Conservation (phyloP, 1,284 basidiomycete species). For the Trichosporon sp. region DNA sequence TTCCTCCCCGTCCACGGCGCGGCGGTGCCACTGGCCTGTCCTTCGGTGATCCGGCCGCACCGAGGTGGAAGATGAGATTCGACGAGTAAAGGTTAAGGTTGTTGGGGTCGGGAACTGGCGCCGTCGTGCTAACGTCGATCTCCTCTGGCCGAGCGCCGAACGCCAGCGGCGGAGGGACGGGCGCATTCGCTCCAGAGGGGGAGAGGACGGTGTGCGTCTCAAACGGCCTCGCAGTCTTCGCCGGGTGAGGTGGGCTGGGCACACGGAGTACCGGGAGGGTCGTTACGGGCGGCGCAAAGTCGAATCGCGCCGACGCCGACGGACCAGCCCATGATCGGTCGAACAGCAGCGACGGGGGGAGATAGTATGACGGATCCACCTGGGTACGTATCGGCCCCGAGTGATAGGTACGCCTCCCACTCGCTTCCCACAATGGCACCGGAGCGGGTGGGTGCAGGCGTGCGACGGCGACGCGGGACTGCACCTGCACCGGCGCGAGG, state of each 20-base stretch:
- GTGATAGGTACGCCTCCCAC: not conserved
- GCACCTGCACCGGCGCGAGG: constrained; percentile 18
- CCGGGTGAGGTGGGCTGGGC: constrained; percentile 16
- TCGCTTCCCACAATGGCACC: constrained; percentile 18
- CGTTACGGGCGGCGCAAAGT: constrained; percentile 17
- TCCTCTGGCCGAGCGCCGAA: constrained; percentile 10
- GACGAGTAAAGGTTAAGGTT: constrained; percentile 27
- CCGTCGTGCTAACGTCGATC: not conserved
- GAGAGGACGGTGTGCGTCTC: constrained; percentile 24
- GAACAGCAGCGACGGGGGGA: constrained; percentile 11
- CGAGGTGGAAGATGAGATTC: constrained; percentile 38
- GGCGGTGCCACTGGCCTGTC: constrained; percentile 24
- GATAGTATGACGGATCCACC: constrained; percentile 1
- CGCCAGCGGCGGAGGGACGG: constrained; percentile 9
- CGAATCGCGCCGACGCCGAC: constrained; percentile 12
- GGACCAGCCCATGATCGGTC: constrained; percentile 7
- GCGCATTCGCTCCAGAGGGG: constrained; percentile 1
- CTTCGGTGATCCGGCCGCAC: constrained; percentile 37
- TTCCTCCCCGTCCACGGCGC: constrained; percentile 2
- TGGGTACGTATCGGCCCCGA: not conserved
- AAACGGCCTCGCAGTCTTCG: constrained; percentile 20
- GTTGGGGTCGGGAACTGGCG: constrained; percentile 15
- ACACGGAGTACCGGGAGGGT: constrained; percentile 12
- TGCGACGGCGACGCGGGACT: no score
- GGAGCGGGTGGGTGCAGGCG: not conserved